phyloP scores from a whole-genome alignment of 495 filamentous ascomycete species.

The Penicillium lividum region DNA sequence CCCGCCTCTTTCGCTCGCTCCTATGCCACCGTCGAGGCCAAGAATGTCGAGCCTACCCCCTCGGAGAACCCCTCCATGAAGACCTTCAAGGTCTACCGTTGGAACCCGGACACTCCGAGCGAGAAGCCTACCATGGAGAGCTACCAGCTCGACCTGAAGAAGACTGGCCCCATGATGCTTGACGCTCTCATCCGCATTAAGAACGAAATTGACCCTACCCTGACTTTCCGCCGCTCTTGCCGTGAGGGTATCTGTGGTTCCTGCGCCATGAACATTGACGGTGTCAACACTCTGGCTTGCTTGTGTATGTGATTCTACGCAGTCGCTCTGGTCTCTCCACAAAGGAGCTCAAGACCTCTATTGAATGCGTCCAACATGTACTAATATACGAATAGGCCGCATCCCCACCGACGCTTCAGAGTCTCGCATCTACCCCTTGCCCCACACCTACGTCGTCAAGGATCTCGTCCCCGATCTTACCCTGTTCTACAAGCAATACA shows the following conservation, averaged over 20 bases:
- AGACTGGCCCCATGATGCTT: slow-evolving; percentile 97
- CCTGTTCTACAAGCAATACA: slow-evolving; percentile 99
- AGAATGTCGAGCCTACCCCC: slow-evolving; percentile 49
- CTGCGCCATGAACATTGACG: slow-evolving; percentile 99
- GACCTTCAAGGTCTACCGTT: slow-evolving; percentile 98
- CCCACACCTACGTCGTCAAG: slow-evolving; percentile 99
- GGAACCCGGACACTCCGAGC: slow-evolving; percentile 89
- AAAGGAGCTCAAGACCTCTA: not conserved
- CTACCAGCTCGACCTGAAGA: slow-evolving; percentile 93
- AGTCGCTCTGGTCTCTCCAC: not conserved
- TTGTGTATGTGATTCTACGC: slow-evolving; percentile 70
- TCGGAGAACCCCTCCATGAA: slow-evolving; percentile 68
- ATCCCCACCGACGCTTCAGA: slow-evolving; percentile 83
- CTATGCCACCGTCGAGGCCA: slow-evolving; percentile 54
- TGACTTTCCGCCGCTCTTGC: slow-evolving; percentile 94
- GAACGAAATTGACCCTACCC: slow-evolving; percentile 96
- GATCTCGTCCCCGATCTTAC: slow-evolving; percentile 96
- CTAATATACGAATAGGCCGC: slow-evolving; percentile 63
- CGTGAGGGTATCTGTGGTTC: slow-evolving; percentile 97
- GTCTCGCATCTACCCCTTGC: slow-evolving; percentile 95
- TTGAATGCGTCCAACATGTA: not conserved
- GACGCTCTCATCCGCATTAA: slow-evolving; percentile 97
- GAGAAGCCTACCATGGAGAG: slow-evolving; percentile 94
- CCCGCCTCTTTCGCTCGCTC: slow-evolving; percentile 46
- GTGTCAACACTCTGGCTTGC: slow-evolving; percentile 93